Base-by-base conservation (phyloP, 805 yeast genomes). In the Schwanniomyces yamadae region DNA sequence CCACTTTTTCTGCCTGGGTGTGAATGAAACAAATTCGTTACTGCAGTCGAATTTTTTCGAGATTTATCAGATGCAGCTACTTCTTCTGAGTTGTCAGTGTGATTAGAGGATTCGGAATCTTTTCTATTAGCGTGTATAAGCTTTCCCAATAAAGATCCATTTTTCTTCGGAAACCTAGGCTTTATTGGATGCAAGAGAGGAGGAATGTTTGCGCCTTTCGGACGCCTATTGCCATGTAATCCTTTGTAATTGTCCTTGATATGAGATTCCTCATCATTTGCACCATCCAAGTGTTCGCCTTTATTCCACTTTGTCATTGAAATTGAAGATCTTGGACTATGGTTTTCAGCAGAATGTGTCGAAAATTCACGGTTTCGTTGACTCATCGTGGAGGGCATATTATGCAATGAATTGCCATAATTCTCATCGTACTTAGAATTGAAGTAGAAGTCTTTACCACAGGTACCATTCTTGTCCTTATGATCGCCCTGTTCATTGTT, bases 131-230 rank as follows among this genome's bases (percentile, higher is more conserved):
- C 48, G 40, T 65, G 62, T 2, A 68, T 67, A 23, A 68, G 50
- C 37, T 67, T 68, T 5, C 71, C 71, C 18, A 68, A 49, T 29
- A 69, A 44, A 1, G 66, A 55, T 23, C 57, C 46, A 26, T 66
- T 57, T 44, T 63, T 59, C 44, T 65, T 69, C 39, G 57, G 59
- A 49, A 65, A 63, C 28, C 63, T 59, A 0, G 78, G 78, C 41
- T 71, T 73, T 19, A 74, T 67, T 1, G 78, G 78, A n/a, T 66
- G 73, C 15, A 57, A 44, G 29, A 71, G 59, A 3, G 79, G 78
- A 1, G 79, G 78, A 3, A 66, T 51, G 12, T 64, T 63, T 15
- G 55, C 54, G 6, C 57, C 59, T 13, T 58, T 52, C 29, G 50
- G 53, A 20, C 53, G 44, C 31, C 46, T 56, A 28, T 55, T 55